Evolutionary conservation across 108 stramenopile genomes (phyloP).

Genomic region (Schizochytrium sp.): DNA sequence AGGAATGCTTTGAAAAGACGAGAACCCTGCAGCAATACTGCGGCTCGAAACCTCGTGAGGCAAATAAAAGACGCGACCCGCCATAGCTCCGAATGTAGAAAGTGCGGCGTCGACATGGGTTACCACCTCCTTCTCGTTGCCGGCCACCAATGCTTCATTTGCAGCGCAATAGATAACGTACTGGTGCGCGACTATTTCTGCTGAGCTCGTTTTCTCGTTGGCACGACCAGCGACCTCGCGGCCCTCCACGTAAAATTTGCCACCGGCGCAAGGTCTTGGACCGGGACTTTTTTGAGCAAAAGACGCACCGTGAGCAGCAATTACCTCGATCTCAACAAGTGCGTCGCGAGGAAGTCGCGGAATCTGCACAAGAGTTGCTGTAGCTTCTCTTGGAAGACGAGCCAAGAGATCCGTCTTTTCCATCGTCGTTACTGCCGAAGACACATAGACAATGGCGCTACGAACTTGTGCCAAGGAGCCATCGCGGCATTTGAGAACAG

Average conservation of each 20-base stretch:
- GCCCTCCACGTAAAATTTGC: too few relatives aligned
- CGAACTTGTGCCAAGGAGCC: not conserved
- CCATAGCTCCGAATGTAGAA: not conserved
- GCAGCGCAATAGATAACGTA: too few relatives aligned
- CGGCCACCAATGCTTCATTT: too few relatives aligned
- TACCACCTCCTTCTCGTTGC: too few relatives aligned
- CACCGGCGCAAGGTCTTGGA: too few relatives aligned
- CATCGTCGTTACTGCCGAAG: not conserved
- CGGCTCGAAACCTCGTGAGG: not conserved
- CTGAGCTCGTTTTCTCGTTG: too few relatives aligned
- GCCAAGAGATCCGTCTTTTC: not conserved
- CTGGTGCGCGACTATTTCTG: too few relatives aligned
- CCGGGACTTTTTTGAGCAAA: not conserved
- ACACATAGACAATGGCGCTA: not conserved
- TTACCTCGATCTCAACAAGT: not conserved
- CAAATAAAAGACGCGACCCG: not conserved
- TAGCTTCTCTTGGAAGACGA: not conserved
- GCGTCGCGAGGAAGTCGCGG: not conserved
- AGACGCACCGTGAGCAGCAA: not conserved
- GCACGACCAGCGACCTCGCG: too few relatives aligned
- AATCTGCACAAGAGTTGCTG: not conserved
- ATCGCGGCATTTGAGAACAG: not conserved
- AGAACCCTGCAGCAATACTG: not conserved
- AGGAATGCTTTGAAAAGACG: not conserved
- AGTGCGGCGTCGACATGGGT: not conserved